Conservation (phyloP, 345 rosid genomes). For the Zanthoxylum bungeanum region DNA sequence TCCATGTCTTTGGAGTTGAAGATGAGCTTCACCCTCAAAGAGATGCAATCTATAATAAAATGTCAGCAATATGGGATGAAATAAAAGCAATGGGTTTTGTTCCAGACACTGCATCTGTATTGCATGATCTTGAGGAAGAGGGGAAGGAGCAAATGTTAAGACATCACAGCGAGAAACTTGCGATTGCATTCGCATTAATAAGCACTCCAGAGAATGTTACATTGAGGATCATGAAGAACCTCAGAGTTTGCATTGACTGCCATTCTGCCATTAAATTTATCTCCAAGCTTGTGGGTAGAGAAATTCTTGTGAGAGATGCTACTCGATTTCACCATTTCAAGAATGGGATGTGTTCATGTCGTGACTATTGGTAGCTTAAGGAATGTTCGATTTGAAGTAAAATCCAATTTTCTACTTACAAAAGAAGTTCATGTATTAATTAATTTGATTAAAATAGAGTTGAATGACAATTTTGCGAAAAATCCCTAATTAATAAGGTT, state of each 20-base stretch:
- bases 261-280: constrained; percentile 81
- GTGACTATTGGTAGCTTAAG: constrained; percentile 58
- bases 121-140: constrained; percentile 76
- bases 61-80: constrained; percentile 73
- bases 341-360: constrained; percentile 76
- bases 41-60: constrained; percentile 60
- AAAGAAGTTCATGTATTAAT: too few relatives aligned
- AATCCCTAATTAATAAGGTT: too few relatives aligned
- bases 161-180: constrained; percentile 94
- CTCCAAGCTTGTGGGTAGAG: constrained; percentile 70
- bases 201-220: constrained; percentile 71
- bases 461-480: too few relatives aligned
- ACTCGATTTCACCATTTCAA: constrained; percentile 92
- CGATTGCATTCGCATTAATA: constrained; percentile 76
- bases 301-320: constrained; percentile 77
- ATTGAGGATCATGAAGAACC: constrained; percentile 87
- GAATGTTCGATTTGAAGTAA: neutral
- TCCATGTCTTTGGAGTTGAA: constrained; percentile 80
- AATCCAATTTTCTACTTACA: neutral
- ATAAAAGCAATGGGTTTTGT: constrained; percentile 83
- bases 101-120: constrained; percentile 70
- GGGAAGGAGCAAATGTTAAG: constrained; percentile 74
- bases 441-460: too few relatives aligned
- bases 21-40: constrained; percentile 66
- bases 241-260: constrained; percentile 89